phyloP scores from a whole-genome alignment of 2,329 filamentous ascomycete species.

The Curvularia sp. region DNA sequence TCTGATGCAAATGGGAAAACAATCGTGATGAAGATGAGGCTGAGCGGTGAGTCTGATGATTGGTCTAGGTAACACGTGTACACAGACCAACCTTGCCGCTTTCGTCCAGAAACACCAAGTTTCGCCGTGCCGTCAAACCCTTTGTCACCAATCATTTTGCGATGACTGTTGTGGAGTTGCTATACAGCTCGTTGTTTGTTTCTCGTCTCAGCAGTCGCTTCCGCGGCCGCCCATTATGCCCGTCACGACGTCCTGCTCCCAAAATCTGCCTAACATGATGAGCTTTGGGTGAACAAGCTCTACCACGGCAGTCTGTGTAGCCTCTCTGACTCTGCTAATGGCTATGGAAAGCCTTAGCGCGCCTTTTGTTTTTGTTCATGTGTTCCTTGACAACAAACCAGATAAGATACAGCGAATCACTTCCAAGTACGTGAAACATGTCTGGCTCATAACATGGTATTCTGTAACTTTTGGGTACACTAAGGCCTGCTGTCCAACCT shows the following conservation, averaged over 20 bases:
- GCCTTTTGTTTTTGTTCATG: not conserved
- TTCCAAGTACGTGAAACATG: too few species aligned
- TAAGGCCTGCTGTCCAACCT: too few species aligned
- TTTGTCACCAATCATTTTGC: constrained; percentile 3
- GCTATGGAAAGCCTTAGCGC: not conserved
- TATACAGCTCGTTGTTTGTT: not conserved
- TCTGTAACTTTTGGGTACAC: too few species aligned
- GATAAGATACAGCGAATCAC: too few species aligned
- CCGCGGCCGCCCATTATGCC: not conserved
- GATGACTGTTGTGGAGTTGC: not conserved
- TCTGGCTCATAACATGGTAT: too few species aligned
- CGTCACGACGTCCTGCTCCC: not conserved
- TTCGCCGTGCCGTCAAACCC: not conserved
- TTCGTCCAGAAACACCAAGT: not conserved
- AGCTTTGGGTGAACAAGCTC: not conserved
- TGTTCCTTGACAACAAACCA: too few species aligned
- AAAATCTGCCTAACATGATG: not conserved
- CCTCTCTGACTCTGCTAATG: not conserved
- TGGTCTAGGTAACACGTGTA: constrained; percentile 18
- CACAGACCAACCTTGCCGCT: not conserved
- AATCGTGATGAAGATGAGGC: constrained; percentile 13
- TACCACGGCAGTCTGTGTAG: not conserved
- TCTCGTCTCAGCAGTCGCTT: not conserved
- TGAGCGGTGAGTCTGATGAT: constrained; percentile 18
- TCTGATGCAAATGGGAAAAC: constrained; percentile 4